Conservation (phyloP, 345 rosid genomes). For the Rhodamnia argentea region DNA sequence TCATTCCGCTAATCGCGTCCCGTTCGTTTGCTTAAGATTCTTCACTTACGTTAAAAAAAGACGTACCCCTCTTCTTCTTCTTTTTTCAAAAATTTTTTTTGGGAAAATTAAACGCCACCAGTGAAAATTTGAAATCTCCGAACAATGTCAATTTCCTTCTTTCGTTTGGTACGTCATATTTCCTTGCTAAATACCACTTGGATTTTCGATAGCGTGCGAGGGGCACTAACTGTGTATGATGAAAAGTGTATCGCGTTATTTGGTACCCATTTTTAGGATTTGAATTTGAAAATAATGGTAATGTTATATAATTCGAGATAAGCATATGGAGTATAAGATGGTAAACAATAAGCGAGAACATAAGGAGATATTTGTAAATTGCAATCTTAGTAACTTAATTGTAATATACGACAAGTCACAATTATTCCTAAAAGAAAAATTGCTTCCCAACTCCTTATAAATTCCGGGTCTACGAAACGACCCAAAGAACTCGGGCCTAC, state of each 20-base stretch:
- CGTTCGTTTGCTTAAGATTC: background rate
- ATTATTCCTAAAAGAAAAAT: background rate
- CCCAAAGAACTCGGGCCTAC: background rate
- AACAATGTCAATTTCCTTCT: background rate
- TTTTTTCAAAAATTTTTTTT: too few relatives aligned
- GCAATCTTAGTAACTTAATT: background rate
- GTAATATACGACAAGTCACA: background rate
- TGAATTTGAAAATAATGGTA: background rate
- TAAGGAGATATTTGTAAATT: background rate
- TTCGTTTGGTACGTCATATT: background rate
- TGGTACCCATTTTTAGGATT: background rate
- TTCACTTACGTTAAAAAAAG: background rate
- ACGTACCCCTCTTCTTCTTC: too few relatives aligned
- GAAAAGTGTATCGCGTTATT: background rate
- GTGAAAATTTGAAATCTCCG: background rate
- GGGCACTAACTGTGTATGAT: too few relatives aligned
- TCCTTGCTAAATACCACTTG: too few relatives aligned
- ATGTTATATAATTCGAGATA: background rate
- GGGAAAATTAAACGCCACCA: background rate
- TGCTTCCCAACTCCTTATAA: background rate
- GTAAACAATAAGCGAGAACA: background rate
- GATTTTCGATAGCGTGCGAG: too few relatives aligned
- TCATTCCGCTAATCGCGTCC: background rate
- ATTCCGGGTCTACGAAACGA: background rate
- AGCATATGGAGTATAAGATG: too few relatives aligned